Evolutionary conservation across 257 asterid species (phyloP).

Genomic region (Jacaranda mimosifolia): DNA sequence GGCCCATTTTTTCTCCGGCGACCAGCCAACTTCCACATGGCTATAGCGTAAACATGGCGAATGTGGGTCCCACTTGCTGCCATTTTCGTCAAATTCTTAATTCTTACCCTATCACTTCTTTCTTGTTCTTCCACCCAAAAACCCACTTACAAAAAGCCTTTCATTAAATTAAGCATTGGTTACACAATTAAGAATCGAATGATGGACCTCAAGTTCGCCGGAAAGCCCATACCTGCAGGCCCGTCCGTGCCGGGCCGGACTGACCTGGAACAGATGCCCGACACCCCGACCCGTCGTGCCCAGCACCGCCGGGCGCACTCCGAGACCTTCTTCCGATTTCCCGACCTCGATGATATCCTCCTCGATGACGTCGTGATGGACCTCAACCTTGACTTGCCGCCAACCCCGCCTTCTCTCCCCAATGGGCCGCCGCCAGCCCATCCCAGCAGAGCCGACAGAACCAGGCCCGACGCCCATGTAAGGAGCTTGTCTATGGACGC

Average conservation of each 20-base stretch:
- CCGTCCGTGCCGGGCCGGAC: slow-evolving; percentile 42
- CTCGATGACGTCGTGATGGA: slow-evolving; percentile 66
- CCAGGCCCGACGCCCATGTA: slow-evolving; percentile 47
- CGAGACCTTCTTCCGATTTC: slow-evolving; percentile 74
- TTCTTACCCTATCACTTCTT: slow-evolving; percentile 4
- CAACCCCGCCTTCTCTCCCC: slow-evolving; percentile 43
- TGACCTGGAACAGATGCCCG: slow-evolving; percentile 78
- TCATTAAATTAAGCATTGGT: not conserved
- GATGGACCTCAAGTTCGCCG: slow-evolving; percentile 64
- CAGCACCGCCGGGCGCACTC: slow-evolving; percentile 90
- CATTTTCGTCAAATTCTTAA: slow-evolving; percentile 21
- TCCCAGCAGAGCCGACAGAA: slow-evolving; percentile 34
- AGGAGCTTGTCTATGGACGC: slow-evolving; percentile 68
- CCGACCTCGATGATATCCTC: slow-evolving; percentile 63
- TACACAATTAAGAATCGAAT: not conserved
- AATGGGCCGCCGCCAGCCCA: slow-evolving; percentile 40
- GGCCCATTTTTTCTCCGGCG: not conserved
- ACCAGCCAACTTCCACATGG: slow-evolving; percentile 27
- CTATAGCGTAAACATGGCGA: slow-evolving; percentile 16
- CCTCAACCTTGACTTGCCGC: slow-evolving; percentile 50
- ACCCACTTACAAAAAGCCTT: slow-evolving; percentile 1
- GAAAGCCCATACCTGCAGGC: slow-evolving; percentile 49
- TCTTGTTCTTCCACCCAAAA: slow-evolving; percentile 17
- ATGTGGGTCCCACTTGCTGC: slow-evolving; percentile 34
- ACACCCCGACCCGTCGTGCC: slow-evolving; percentile 70